Evolutionary conservation across 257 asterid species (phyloP), one percentile per base, ranked within the genome.

Genomic region (Linaria vulgaris): DNA sequence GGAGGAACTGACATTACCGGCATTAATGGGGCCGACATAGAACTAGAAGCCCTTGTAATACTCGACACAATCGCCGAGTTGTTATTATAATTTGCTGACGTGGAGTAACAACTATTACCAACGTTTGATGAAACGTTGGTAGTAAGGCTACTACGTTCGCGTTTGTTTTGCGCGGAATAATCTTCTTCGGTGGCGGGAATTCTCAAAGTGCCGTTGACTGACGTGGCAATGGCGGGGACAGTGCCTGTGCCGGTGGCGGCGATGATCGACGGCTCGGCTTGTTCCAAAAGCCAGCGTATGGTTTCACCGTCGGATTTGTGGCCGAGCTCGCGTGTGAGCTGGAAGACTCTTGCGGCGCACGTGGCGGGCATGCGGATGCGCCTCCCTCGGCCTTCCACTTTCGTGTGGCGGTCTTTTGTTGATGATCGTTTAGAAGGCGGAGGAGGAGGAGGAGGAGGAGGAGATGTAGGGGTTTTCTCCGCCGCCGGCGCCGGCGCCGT

Each of bases 221-320:
- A 82, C 50, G 64, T 75, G 59, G 95, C 88, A 25, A 86, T 83
- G 34, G 95, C 85, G 53, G 95, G 95, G 66, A 82, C 70, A 5
- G 91, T 86, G 3, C 91, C 91, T 1, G 91, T 83, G 0, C 95
- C 88, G 12, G 91, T 84, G 41, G 91, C 95, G 62, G 85, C 80
- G 52, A 81, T 72, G 76, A 78, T 85, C 34, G 94, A 73, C 0
- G 94, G 94, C 69, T 85, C 88, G 14, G 96, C 87, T 20, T 69
- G 85, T 38, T 87, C 83, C 39, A 87, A 47, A 27, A 87, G 79
- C 95, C 94, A 87, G 4, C 86, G 85, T 43, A 87, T 82, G 72
- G 95, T 87, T 65, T 87, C 90, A 39, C 95, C 94, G 64, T 84
- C 95, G 63, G 90, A 80, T 72, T 84, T 84, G 80, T 85, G 92